Evolutionary conservation across 1,284 basidiomycete genomes (phyloP).

Genomic region (Cryptococcus wingfieldii): DNA sequence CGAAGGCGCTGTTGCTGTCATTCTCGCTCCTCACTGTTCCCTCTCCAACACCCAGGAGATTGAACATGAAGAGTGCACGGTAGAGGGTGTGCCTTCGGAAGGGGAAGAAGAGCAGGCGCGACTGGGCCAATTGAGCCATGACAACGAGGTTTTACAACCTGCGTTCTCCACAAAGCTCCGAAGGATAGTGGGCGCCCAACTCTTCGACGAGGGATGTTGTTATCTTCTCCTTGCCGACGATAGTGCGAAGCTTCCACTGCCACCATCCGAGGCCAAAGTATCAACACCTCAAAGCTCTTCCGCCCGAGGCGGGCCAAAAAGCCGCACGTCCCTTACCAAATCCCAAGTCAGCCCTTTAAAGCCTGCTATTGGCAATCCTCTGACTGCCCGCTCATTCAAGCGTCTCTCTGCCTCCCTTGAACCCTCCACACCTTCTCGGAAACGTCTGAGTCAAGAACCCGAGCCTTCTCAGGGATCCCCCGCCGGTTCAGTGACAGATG

Average conservation of each 20-base stretch:
- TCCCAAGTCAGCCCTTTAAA: not conserved
- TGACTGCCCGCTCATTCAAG: not conserved
- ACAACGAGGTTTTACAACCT: conserved; percentile 21
- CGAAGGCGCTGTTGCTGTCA: conserved; percentile 18
- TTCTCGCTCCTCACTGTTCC: conserved; percentile 36
- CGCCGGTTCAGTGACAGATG: not conserved
- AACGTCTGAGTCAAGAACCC: not conserved
- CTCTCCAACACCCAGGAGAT: conserved; percentile 21
- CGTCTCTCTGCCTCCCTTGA: conserved; percentile 5
- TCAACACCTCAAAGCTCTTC: not conserved
- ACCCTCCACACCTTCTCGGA: not conserved
- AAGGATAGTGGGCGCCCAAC: conserved; percentile 28
- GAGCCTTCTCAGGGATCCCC: conserved; percentile 5
- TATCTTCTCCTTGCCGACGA: conserved; percentile 25
- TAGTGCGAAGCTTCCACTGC: conserved; percentile 4
- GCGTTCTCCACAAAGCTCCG: conserved; percentile 24
- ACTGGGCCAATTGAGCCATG: conserved; percentile 12
- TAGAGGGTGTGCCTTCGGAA: conserved; percentile 19
- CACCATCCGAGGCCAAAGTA: not conserved
- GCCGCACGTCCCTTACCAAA: conserved; percentile 6
- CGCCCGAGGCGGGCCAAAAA: conserved; percentile 3
- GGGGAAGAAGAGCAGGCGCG: conserved; percentile 19
- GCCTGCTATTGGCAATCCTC: not conserved
- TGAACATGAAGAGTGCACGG: conserved; percentile 16
- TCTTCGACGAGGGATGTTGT: conserved; percentile 35